phyloP scores from a whole-genome alignment of 257 asterid genomes.

The Osmanthus fragrans region DNA sequence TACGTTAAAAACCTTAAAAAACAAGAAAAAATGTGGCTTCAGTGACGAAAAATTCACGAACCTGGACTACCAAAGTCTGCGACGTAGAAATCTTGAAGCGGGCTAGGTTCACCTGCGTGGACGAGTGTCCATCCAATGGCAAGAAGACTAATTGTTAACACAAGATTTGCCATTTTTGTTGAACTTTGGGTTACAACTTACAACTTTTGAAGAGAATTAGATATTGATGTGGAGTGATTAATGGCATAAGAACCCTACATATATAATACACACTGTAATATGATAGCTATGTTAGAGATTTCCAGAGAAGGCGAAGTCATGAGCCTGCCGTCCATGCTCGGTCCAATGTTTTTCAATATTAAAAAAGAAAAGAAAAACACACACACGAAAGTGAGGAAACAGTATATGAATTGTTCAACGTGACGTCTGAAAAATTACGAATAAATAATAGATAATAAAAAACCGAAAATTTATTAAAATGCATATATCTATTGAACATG shows the following conservation, averaged over 20 bases:
- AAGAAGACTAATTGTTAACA: slow-evolving; percentile 13
- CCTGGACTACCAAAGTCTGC: slow-evolving; percentile 46
- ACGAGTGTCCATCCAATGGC: slow-evolving; percentile 24
- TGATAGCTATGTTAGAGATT: not conserved
- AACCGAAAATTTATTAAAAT: too few relatives aligned
- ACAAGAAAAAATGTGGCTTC: not conserved
- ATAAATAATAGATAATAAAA: too few relatives aligned
- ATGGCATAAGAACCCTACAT: not conserved
- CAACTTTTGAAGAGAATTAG: not conserved
- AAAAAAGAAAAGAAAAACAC: too few relatives aligned
- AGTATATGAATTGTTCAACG: too few relatives aligned
- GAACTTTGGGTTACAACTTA: not conserved
- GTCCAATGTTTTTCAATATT: not conserved
- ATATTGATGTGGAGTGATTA: not conserved
- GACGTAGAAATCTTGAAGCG: slow-evolving; percentile 54
- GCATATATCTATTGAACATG: too few relatives aligned
- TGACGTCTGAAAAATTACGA: too few relatives aligned
- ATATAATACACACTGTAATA: not conserved
- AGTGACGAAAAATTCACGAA: too few relatives aligned
- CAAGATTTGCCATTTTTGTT: slow-evolving; percentile 24
- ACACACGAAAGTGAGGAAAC: too few relatives aligned
- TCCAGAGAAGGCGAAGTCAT: not conserved
- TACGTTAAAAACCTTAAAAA: not conserved
- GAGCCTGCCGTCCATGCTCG: not conserved
- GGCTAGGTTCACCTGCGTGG: slow-evolving; percentile 44